phyloP scores from a whole-genome alignment of 805 yeast species.

The Danielia reshetovae region DNA sequence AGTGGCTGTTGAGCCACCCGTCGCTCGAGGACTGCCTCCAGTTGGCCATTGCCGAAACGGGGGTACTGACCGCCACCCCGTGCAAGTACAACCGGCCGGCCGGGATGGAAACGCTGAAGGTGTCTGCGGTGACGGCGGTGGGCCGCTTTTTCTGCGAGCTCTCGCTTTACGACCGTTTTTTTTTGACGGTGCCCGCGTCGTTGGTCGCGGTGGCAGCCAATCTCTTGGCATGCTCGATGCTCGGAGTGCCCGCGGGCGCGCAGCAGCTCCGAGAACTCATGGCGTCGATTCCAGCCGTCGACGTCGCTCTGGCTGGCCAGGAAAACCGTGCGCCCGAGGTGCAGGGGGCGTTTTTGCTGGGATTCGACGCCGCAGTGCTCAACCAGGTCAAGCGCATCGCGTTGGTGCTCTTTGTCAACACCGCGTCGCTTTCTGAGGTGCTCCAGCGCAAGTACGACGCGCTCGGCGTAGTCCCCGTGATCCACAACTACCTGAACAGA shows the following conservation, averaged over 20 bases:
- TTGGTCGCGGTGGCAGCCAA: slow-evolving; percentile 48
- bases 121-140: slow-evolving; percentile 53
- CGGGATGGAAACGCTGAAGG: slow-evolving; percentile 24
- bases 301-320: slow-evolving; percentile 19
- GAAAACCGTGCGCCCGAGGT: slow-evolving; percentile 41
- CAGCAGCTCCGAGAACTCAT: slow-evolving; percentile 10
- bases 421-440: slow-evolving; percentile 48
- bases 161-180: slow-evolving; percentile 47
- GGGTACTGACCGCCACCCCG: slow-evolving; percentile 22
- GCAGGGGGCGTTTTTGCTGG: slow-evolving; percentile 46
- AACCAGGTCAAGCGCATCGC: slow-evolving; percentile 39
- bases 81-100: slow-evolving; percentile 21
- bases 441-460: slow-evolving; percentile 47
- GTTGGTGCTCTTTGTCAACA: slow-evolving; percentile 39
- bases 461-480: slow-evolving; percentile 51
- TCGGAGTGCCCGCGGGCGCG: slow-evolving; percentile 43
- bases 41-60: slow-evolving; percentile 36
- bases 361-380: slow-evolving; percentile 39
- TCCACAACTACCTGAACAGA: slow-evolving; percentile 25
- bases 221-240: slow-evolving; percentile 51
- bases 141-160: slow-evolving; percentile 53
- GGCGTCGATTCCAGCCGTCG: neutral
- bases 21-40: slow-evolving; percentile 50
- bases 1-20: slow-evolving; percentile 45
- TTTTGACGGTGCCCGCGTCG: slow-evolving; percentile 43